A percentile compares a stretch with the other conserved stretches of the same genome.
Conservation (phyloP, 2,329 filamentous ascomycete species). For the Hypoxylon sp. region DNA sequence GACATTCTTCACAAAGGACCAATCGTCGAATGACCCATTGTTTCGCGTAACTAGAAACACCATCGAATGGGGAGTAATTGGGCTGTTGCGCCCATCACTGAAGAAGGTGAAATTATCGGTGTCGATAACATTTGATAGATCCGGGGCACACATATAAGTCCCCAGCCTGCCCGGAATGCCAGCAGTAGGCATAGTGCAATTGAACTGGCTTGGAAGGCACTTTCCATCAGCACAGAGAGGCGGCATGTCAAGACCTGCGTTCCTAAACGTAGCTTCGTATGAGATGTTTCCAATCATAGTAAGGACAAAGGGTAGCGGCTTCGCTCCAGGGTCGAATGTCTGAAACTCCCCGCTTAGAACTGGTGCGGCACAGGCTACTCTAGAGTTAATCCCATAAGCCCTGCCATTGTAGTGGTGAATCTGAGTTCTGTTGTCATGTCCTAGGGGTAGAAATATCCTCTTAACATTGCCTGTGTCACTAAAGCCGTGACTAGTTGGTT, state of each 20-base stretch:
- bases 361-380: slow-evolving; percentile 32
- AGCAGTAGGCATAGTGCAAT: slow-evolving; percentile 40
- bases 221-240: slow-evolving; percentile 27
- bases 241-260: slow-evolving; percentile 37
- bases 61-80: slow-evolving; percentile 37
- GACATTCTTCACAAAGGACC: slow-evolving; percentile 23
- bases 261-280: slow-evolving; percentile 31
- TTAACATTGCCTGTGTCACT: slow-evolving; percentile 46
- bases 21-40: slow-evolving; percentile 33
- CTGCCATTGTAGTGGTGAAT: slow-evolving; percentile 38
- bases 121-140: slow-evolving; percentile 33
- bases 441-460: slow-evolving; percentile 41
- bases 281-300: slow-evolving; percentile 40
- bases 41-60: slow-evolving; percentile 31
- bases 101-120: slow-evolving; percentile 24
- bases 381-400: slow-evolving; percentile 36
- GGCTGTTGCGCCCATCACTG: slow-evolving; percentile 22
- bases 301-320: slow-evolving; percentile 27
- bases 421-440: slow-evolving; percentile 28
- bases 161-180: slow-evolving; percentile 20
- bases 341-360: slow-evolving; percentile 28
- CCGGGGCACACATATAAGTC: slow-evolving; percentile 36
- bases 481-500: slow-evolving; percentile 30
- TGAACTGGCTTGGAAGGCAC: slow-evolving; percentile 42
- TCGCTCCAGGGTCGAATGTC: slow-evolving; percentile 17